Conservation (phyloP, 129 eudicot genomes). For the Centella asiatica region DNA sequence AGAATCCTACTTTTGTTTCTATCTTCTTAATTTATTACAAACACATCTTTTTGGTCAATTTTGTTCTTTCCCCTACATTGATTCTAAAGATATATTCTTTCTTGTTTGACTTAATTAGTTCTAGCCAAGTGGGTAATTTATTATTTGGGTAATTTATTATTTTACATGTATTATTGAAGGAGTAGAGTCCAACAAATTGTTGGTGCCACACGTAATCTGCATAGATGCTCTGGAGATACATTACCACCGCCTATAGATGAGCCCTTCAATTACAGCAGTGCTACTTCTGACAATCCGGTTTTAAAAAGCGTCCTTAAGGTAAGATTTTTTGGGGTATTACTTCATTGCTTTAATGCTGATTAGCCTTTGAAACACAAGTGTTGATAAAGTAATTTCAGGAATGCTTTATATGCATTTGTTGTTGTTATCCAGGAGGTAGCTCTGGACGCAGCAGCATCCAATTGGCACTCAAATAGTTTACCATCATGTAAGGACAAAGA, state of each 20-base stretch:
- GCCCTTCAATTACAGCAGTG: slow-evolving; percentile 17
- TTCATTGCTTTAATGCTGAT: slow-evolving; percentile 10
- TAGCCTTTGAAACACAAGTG: no score
- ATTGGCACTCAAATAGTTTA: slow-evolving; percentile 20
- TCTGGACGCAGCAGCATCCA: slow-evolving; percentile 27
- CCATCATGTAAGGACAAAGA: slow-evolving; percentile 23
- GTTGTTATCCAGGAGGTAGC: slow-evolving; percentile 38
- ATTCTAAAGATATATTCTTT: background rate
- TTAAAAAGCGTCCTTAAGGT: slow-evolving; percentile 33
- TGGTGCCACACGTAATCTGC: slow-evolving; percentile 50
- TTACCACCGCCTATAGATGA: slow-evolving; percentile 64
- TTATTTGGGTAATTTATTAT: slow-evolving; percentile 8
- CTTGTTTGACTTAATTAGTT: background rate
- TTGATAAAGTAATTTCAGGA: slow-evolving; percentile 5
- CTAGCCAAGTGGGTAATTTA: no score
- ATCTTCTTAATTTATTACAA: background rate
- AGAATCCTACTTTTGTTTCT: no score
- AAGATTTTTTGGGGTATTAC: slow-evolving; percentile 19
- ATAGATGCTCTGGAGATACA: slow-evolving; percentile 52
- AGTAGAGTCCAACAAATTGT: slow-evolving; percentile 75
- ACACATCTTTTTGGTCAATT: background rate
- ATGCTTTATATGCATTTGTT: slow-evolving; percentile 3
- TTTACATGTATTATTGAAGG: slow-evolving; percentile 25
- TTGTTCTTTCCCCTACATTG: slow-evolving; percentile 1
- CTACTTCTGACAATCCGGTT: slow-evolving; percentile 28